Evolutionary conservation across 2,329 filamentous ascomycete genomes (phyloP).

Genomic region (Epichloe sylvatica): DNA sequence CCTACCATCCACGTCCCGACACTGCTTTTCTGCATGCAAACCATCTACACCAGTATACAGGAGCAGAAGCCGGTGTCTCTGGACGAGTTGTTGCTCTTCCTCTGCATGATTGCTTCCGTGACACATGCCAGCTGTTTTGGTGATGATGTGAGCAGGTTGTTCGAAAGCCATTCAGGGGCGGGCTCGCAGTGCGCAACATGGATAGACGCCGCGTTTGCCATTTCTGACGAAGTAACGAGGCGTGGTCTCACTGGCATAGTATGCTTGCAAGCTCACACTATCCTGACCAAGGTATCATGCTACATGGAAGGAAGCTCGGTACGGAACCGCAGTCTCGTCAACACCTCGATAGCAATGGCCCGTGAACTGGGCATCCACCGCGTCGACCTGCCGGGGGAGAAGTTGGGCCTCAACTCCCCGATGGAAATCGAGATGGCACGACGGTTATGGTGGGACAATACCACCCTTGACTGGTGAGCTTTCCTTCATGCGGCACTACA

Average conservation of each 20-base stretch:
- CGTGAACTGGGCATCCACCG: slow-evolving; percentile 4
- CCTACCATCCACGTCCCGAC: background rate
- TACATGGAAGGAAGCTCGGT: slow-evolving; percentile 4
- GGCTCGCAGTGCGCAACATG: slow-evolving; percentile 2
- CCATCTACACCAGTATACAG: slow-evolving; percentile 2
- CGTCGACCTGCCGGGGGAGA: slow-evolving; percentile 1
- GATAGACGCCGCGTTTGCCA: slow-evolving; percentile 1
- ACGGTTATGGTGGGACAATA: slow-evolving; percentile 5
- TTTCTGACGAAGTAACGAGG: slow-evolving; percentile 2
- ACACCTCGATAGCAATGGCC: slow-evolving; percentile 4
- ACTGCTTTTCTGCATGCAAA: background rate
- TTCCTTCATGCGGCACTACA: background rate
- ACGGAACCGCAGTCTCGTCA: slow-evolving; percentile 3
- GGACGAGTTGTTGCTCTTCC: background rate
- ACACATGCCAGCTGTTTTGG: background rate
- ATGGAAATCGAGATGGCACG: slow-evolving; percentile 3
- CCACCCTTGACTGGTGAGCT: slow-evolving; percentile 3
- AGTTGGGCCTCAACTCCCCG: background rate
- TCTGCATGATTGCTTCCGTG: slow-evolving; percentile 2
- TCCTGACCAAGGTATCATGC: slow-evolving; percentile 2
- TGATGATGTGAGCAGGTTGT: slow-evolving; percentile 2
- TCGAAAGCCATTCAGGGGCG: slow-evolving; percentile 1
- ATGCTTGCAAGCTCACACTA: slow-evolving; percentile 3
- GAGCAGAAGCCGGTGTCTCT: background rate
- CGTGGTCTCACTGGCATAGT: slow-evolving; percentile 1